Evolutionary conservation across 1,284 basidiomycete genomes (phyloP).

Genomic region (Porodaedalea pini): DNA sequence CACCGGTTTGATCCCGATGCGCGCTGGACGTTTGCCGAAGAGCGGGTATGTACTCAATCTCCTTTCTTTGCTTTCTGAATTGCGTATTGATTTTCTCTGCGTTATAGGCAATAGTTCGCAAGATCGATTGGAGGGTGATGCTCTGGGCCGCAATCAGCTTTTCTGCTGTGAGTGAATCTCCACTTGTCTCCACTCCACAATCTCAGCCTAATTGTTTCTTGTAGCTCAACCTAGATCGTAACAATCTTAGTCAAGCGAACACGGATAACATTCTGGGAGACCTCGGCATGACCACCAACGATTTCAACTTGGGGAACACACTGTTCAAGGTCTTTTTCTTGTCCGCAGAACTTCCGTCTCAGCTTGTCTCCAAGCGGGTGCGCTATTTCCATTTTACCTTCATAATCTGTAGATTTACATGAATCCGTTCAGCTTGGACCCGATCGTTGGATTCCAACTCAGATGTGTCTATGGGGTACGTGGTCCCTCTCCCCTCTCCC

Average conservation of each 20-base stretch:
- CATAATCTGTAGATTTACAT: not conserved
- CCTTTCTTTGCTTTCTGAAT: not conserved
- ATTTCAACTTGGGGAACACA: slow-evolving; percentile 65
- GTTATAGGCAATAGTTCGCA: slow-evolving; percentile 48
- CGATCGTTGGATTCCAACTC: slow-evolving; percentile 69
- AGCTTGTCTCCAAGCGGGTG: slow-evolving; percentile 66
- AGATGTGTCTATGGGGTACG: slow-evolving; percentile 39
- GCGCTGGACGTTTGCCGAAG: slow-evolving; percentile 69
- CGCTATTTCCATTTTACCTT: not conserved
- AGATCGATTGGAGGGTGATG: slow-evolving; percentile 62
- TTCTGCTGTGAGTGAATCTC: slow-evolving; percentile 39
- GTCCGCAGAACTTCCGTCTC: slow-evolving; percentile 64
- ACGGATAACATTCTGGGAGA: slow-evolving; percentile 66
- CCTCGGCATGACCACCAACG: slow-evolving; percentile 55
- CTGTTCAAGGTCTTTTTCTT: slow-evolving; percentile 57
- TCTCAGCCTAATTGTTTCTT: not conserved
- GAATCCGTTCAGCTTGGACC: slow-evolving; percentile 49
- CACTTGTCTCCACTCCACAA: slow-evolving; percentile 1
- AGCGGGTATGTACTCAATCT: slow-evolving; percentile 39
- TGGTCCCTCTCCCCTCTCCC: no score
- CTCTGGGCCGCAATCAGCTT: slow-evolving; percentile 65
- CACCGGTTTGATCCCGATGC: slow-evolving; percentile 64
- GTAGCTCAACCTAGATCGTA: slow-evolving; percentile 47
- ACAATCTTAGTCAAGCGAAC: slow-evolving; percentile 60
- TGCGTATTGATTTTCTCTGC: slow-evolving; percentile 3